phyloP scores from a whole-genome alignment of 139 green algal species.

The Pycnococcus provasolii region DNA sequence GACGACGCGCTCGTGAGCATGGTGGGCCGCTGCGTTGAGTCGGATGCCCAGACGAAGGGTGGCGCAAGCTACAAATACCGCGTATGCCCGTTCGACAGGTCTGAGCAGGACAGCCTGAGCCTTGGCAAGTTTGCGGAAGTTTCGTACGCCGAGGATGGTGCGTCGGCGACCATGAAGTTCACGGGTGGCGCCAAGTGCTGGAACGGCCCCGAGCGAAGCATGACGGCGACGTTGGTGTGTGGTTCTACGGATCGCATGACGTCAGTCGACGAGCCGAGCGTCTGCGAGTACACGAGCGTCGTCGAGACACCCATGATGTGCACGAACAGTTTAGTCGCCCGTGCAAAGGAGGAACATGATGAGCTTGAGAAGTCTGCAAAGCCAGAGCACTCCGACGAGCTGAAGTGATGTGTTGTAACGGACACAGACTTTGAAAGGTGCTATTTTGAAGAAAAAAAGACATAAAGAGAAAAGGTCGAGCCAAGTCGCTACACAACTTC shows the following conservation, averaged over 20 bases:
- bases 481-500: too few species aligned
- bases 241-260: constrained; percentile 43
- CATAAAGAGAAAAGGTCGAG: too few species aligned
- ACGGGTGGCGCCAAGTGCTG: constrained; percentile 52
- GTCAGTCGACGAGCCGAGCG: constrained; percentile 56
- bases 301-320: constrained; percentile 57
- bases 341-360: too few species aligned
- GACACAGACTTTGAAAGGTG: too few species aligned
- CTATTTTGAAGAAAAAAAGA: too few species aligned
- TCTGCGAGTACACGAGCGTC: constrained; percentile 58
- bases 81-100: constrained; percentile 56
- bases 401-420: too few species aligned
- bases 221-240: constrained; percentile 51
- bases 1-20: constrained; percentile 40
- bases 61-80: constrained; percentile 56
- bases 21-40: constrained; percentile 39
- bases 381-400: too few species aligned
- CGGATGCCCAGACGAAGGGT: constrained; percentile 31
- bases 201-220: constrained; percentile 48
- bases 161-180: constrained; percentile 35
- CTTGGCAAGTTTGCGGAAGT: constrained; percentile 58
- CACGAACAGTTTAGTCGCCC: constrained; percentile 3
- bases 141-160: constrained; percentile 20
- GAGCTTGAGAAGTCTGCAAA: too few species aligned
- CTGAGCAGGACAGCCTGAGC: constrained; percentile 29